Base-by-base conservation (phyloP, 805 yeast species). In the Saturnispora besseyi region DNA sequence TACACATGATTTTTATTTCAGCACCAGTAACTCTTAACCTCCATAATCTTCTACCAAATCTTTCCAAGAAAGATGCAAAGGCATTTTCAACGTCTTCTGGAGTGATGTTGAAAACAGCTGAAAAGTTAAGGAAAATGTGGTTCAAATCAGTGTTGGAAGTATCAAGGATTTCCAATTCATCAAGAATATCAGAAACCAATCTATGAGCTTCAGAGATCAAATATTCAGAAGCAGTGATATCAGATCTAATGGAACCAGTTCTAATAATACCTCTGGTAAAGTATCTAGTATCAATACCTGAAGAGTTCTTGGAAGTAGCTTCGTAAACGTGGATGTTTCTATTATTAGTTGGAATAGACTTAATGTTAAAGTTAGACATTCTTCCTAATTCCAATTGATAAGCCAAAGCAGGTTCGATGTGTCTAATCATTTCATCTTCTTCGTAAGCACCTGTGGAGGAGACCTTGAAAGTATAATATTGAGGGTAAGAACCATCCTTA, bases 61-160 rank as follows among this genome's bases (percentile, higher is more conserved):
- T 82, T 70, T 91, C 97, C 71, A 93, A 76, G 81, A 93, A 93
- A 21, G 96, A 95, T 57, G 96, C 98, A 68, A 93, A 90, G 4
- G 99, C 97, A 55, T 88, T 89, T 70, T 91, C 96, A 54, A 93
- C 97, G 70, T 93, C 98, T 60, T 84, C 87, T 43, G 98, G 96
- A 53, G 87, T 81, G 51, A 93, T 86, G 58, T 89, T 89, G 77
- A 95, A 93, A 32, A 87, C 91, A 56, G 96, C 96, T 48, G 96
- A 84, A 70, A 93, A 93, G 72, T 93, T 91, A 69, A 93, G 91
- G 74, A 93, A 93, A 56, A 93, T 93, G 66, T 93, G 98, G 70
- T 93, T 93, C 74, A 93, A 75, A 65, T 93, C 99, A 18, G 97
- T 87, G 70, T 93, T 91, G 12, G 93, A 80, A 47, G 96, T 87